Percentiles rank a stretch among this genome's conserved stretches.
Evolutionary conservation across 176 grass and related monocot genomes (phyloP).

Genomic region (Rhipidocladum racemiflorum): DNA sequence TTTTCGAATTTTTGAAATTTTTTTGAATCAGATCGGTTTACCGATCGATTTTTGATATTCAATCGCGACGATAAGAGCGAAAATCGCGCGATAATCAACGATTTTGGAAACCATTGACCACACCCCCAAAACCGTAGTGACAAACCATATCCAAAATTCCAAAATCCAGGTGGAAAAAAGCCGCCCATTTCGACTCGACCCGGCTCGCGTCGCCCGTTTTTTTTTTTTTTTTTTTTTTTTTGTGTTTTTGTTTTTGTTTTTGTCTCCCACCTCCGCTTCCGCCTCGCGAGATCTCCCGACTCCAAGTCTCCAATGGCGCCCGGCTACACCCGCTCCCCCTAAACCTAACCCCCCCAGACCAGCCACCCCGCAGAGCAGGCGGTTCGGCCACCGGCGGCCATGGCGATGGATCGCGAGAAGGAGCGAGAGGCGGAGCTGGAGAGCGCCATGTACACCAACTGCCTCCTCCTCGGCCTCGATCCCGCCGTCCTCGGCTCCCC

Average conservation of each 20-base stretch:
- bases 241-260: background rate
- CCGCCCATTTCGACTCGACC: background rate
- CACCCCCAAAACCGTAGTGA: background rate
- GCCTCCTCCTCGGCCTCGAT: constrained; percentile 96
- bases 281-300: constrained; percentile 36
- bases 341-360: constrained; percentile 15
- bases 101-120: too few species aligned
- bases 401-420: constrained; percentile 98
- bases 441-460: constrained; percentile 99
- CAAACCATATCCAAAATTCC: background rate
- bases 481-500: constrained; percentile 64
- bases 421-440: constrained; percentile 99
- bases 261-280: background rate
- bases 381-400: constrained; percentile 16
- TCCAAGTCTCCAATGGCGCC: constrained; percentile 29
- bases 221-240: background rate
- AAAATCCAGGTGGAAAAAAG: background rate
- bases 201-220: background rate
- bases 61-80: too few species aligned
- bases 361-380: background rate
- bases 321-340: background rate
- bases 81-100: too few species aligned
- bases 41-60: too few species aligned
- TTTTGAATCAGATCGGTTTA: too few species aligned
- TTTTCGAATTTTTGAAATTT: too few species aligned